Percentiles rank a stretch among this genome's conserved stretches.
phyloP scores from a whole-genome alignment of 768 basidiomycete species.

The Asterophora lycoperdoides region DNA sequence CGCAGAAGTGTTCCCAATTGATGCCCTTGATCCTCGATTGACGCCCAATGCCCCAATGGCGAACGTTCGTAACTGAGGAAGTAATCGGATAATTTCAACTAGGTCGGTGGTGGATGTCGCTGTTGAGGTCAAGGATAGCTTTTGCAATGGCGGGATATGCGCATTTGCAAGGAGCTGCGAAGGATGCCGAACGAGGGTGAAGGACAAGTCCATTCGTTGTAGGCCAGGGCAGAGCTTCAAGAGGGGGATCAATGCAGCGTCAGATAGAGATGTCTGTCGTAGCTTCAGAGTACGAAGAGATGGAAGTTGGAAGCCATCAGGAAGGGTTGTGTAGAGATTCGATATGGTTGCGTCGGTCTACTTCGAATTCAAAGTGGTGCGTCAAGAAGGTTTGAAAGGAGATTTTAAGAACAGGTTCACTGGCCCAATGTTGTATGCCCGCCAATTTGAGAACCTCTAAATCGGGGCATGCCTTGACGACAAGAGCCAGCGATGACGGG shows the following conservation, averaged over 20 bases:
- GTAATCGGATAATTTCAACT: conserved; percentile 31
- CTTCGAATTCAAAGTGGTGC: background rate
- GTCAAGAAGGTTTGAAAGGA: background rate
- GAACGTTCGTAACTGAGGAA: conserved; percentile 44
- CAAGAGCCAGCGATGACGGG: conserved; percentile 41
- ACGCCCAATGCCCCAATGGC: conserved; percentile 57
- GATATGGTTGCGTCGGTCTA: conserved; percentile 57
- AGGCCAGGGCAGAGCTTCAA: conserved; percentile 47
- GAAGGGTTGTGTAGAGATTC: conserved; percentile 35
- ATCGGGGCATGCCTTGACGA: conserved; percentile 33
- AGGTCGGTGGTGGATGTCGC: conserved; percentile 37
- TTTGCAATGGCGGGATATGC: conserved; percentile 38
- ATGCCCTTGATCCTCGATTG: conserved; percentile 37
- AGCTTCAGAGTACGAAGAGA: conserved; percentile 55
- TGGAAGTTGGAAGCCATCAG: conserved; percentile 28
- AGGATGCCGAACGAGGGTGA: conserved; percentile 49
- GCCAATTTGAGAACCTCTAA: conserved; percentile 60
- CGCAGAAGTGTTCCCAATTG: conserved; percentile 42
- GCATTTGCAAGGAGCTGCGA: conserved; percentile 13
- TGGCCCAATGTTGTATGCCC: conserved; percentile 57
- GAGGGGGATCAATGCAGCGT: conserved; percentile 40
- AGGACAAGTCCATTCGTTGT: conserved; percentile 58
- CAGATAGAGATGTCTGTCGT: conserved; percentile 49
- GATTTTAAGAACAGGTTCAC: conserved; percentile 13
- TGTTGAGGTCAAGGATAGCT: conserved; percentile 63